Conservation (phyloP, 139 green algal genomes). For the Chloropicon primus region DNA sequence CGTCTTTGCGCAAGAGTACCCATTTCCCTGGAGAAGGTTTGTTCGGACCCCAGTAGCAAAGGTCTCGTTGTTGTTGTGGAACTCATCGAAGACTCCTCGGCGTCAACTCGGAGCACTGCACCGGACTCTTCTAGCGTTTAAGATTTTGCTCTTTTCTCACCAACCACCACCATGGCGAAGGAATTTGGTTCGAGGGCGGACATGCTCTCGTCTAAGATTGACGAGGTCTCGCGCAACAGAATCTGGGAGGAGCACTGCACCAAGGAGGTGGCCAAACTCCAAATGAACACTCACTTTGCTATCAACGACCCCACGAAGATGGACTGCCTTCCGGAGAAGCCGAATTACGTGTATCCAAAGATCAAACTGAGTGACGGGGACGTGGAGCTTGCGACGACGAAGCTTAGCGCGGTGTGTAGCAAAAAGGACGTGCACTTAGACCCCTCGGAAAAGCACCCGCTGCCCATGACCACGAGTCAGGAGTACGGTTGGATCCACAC, state of each 20-base stretch:
- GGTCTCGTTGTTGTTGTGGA: too few relatives aligned
- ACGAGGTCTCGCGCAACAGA: slow-evolving; percentile 19
- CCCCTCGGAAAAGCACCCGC: slow-evolving; percentile 22
- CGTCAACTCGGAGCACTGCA: too few relatives aligned
- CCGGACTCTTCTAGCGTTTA: too few relatives aligned
- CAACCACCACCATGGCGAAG: neutral
- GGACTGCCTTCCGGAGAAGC: slow-evolving; percentile 43
- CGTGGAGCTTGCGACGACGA: slow-evolving; percentile 8
- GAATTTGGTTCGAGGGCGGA: slow-evolving; percentile 7
- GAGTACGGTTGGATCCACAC: slow-evolving; percentile 41
- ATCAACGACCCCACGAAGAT: slow-evolving; percentile 35
- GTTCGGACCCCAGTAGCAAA: too few relatives aligned
- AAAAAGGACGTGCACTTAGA: slow-evolving; percentile 29
- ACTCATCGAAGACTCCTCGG: too few relatives aligned
- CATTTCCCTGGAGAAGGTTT: too few relatives aligned
- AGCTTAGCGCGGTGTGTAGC: slow-evolving; percentile 13
- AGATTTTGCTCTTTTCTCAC: too few relatives aligned
- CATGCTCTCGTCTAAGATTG: slow-evolving; percentile 11
- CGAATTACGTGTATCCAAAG: slow-evolving; percentile 31
- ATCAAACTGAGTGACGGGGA: slow-evolving; percentile 19
- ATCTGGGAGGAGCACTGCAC: slow-evolving; percentile 29
- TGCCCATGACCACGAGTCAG: slow-evolving; percentile 39
- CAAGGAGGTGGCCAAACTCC: slow-evolving; percentile 31
- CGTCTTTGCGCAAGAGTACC: too few relatives aligned
- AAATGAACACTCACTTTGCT: slow-evolving; percentile 23